These are phyloP conservation scores for Mortierella sp. DNA, from an alignment of 371 early-diverging fungal species.

Conservation along the genomic window DNA sequence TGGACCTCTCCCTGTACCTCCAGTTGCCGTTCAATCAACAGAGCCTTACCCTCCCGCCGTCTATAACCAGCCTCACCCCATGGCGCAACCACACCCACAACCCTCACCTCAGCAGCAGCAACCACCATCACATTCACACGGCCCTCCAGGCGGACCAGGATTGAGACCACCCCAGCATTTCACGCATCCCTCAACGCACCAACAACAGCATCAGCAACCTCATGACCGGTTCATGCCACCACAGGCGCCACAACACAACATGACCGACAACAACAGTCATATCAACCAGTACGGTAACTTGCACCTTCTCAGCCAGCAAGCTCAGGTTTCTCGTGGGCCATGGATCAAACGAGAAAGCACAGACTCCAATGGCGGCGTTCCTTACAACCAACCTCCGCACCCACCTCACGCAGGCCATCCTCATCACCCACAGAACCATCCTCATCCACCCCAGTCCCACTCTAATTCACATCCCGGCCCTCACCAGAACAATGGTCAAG, in stretches of 20 bases:
- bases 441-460: constrained; percentile 21
- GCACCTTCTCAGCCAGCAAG: constrained; percentile 43
- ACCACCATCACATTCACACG: constrained; percentile 7
- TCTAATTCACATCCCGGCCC: constrained; percentile 15
- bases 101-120: constrained; percentile 12
- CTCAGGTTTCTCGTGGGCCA: constrained; percentile 37
- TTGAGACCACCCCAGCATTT: constrained; percentile 15
- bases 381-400: constrained; percentile 17
- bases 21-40: constrained; percentile 17
- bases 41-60: constrained; percentile 22
- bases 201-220: constrained; percentile 8
- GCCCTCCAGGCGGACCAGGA: constrained; percentile 8
- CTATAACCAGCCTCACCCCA: constrained; percentile 21
- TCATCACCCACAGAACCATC: constrained; percentile 7
- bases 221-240: constrained; percentile 29
- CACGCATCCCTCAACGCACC: constrained; percentile 8
- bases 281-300: constrained; percentile 40
- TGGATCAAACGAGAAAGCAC: constrained; percentile 45
- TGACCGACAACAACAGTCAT: neutral
- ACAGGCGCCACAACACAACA: constrained; percentile 26
- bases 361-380: constrained; percentile 19
- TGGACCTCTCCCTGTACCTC: constrained; percentile 35
- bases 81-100: constrained; percentile 20
- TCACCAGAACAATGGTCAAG: constrained; percentile 17
- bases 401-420: neutral